Percentiles rank a stretch among this genome's conserved stretches.
phyloP scores from a whole-genome alignment of 306 rosid genomes.

The Gleditsia sinensis region DNA sequence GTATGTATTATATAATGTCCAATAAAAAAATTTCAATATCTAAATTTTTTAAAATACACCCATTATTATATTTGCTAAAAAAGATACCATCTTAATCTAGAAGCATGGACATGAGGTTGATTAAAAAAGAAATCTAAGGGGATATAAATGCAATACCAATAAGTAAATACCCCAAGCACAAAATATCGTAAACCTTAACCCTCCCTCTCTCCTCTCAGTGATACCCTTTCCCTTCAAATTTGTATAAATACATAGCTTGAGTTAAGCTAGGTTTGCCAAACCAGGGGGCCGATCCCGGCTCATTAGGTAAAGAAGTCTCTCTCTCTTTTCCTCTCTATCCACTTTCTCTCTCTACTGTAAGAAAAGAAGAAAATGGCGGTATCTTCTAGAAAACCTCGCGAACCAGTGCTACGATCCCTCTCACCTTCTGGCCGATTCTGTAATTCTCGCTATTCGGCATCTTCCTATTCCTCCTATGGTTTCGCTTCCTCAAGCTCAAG shows the following conservation, averaged over 20 bases:
- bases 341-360: constrained; percentile 20
- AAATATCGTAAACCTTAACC: constrained; percentile 35
- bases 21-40: too few relatives aligned
- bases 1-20: too few relatives aligned
- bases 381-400: constrained; percentile 64
- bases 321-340: too few relatives aligned
- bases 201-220: background rate
- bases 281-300: constrained; percentile 54
- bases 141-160: constrained; percentile 13
- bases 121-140: constrained; percentile 13
- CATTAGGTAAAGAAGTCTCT: background rate
- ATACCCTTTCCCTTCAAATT: background rate
- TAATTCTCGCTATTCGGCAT: constrained; percentile 27
- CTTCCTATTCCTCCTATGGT: constrained; percentile 48
- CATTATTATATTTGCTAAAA: background rate
- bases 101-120: background rate
- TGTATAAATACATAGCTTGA: constrained; percentile 74
- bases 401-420: constrained; percentile 54
- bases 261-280: constrained; percentile 85
- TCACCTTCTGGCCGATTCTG: constrained; percentile 63
- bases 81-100: background rate
- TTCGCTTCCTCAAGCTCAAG: constrained; percentile 78
- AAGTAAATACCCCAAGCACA: constrained; percentile 26
- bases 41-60: background rate
- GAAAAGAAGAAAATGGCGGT: constrained; percentile 57